Base-by-base conservation (phyloP, 2,329 filamentous ascomycete genomes). In the Colletotrichum liriopes region DNA sequence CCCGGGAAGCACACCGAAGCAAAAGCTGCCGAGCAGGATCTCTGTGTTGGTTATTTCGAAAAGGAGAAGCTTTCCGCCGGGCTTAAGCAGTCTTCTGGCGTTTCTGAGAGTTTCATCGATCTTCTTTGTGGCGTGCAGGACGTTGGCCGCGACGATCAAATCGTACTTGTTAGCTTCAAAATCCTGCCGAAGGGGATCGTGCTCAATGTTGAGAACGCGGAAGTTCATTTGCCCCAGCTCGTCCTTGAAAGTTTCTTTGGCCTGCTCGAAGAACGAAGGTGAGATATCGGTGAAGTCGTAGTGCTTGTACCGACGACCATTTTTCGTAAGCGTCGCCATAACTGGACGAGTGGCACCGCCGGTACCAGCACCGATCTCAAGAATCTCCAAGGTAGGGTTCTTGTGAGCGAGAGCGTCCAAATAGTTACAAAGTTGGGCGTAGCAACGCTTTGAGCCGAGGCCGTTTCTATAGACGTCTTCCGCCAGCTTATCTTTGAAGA, bases 211-310 rank as follows among this genome's bases (percentile, higher is more conserved):
- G 6, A 84, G 77, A 1, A 76, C 77, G 41, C 79, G 79, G 73
- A 80, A 85, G 6, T 64, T 76, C 70, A 84, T 79, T 18, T 66
- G 59, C 3, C 63, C 69, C 9, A 39, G 47, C 61, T 75, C 77
- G 1, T 74, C 62, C 45, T 72, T 49, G 71, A 81, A 78, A 16
- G 67, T 69, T 29, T 77, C 71, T n/a, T 74, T 74, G 0, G 82
- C 82, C 12, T 77, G 73, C 29, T 78, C 78, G 56, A 84, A 84
- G 76, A 84, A 84, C 1, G 76, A 78, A 1, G 78, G 73, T 0
- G 83, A 83, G 37, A 84, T 82, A 56, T 85, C 83, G 3, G 83
- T 84, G 67, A 79, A 84, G 7, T 77, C 79, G 69, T 84, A 83
- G 0, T 68, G 58, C 20, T 49, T 41, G 56, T 74, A 78, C 18